These are phyloP conservation scores for Rhodotorula kratochvilovae DNA, from an alignment of 768 basidiomycete genomes.

Conservation along the genomic window DNA sequence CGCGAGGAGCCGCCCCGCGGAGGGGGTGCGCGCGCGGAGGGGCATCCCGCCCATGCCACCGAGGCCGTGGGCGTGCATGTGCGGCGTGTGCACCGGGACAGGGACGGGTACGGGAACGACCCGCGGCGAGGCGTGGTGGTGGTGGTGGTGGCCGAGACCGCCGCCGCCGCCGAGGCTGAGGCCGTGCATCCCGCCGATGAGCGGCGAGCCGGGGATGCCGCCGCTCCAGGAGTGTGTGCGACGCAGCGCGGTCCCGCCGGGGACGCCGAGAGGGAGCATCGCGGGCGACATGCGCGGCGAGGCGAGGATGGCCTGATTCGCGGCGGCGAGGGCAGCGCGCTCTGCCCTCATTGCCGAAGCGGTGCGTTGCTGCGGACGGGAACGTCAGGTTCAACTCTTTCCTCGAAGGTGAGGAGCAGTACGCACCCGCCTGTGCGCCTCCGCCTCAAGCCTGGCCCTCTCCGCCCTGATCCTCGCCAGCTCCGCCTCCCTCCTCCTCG, in stretches of 20 bases:
- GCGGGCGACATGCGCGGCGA: slow-evolving; percentile 5
- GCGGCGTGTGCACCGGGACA: not conserved
- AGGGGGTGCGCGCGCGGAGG: not conserved
- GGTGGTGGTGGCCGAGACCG: not conserved
- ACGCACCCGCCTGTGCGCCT: slow-evolving; percentile 14
- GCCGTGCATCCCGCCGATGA: not conserved
- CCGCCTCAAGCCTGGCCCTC: not conserved
- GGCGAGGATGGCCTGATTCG: slow-evolving; percentile 11
- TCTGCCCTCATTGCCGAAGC: not conserved
- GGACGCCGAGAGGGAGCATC: not conserved
- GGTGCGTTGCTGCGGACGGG: not conserved
- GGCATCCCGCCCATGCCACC: not conserved
- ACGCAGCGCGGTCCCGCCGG: not conserved
- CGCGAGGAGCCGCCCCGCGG: not conserved
- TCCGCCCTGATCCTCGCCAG: slow-evolving; percentile 3
- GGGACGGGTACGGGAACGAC: slow-evolving; percentile 1
- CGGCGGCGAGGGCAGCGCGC: slow-evolving; percentile 8
- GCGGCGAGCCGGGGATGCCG: not conserved
- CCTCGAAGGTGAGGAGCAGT: not conserved
- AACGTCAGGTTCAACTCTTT: not conserved
- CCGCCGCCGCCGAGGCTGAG: not conserved
- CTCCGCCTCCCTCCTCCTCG: not conserved
- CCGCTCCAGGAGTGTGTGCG: slow-evolving; percentile 11
- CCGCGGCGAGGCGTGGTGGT: not conserved
- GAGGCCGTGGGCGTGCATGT: not conserved